Base-by-base conservation (phyloP, 768 basidiomycete genomes). In the Suillus alpinus region DNA sequence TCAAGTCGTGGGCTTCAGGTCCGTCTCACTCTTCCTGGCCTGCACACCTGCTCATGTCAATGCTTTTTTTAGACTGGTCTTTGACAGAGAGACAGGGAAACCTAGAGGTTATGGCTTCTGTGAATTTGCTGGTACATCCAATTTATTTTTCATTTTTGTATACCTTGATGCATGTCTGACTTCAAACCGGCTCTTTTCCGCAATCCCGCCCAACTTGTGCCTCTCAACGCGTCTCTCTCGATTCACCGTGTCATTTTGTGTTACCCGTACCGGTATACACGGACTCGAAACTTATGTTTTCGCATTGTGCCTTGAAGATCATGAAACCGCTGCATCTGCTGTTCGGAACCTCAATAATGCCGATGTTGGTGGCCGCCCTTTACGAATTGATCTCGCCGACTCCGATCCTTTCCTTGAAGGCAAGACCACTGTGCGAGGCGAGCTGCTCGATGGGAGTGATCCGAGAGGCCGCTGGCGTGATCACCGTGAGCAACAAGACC, bases 311-410 rank as follows among this genome's bases (percentile, higher is more conserved):
- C 63, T 47, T 58, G 66, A 74, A 91, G 97, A 99, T 75, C 92
- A 96, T 73, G 95, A 97, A 75, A 98, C 97, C 26, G 97, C 97
- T 7, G 76, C 86, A 29, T 96, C 94, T 56, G 97, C 97, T 52
- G 94, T 99, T 16, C 88, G 97, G 68, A 99, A 98, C 71, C 84
- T 99, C 53, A 94, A 97, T 75, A 93, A 92, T 62, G 86, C 86
- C 56, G 93, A 94, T 66, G 91, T 98, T 36, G 94, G 92, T 59
- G 97, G 97, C 4, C 86, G 97, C 9, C 90, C 92, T 2, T 81
- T 99, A 47, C 88, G 95, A 53, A 95, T 99, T 68, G 96, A 98
- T 73, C 83, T 96, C 39, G 94, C 95, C 50, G 92, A 95, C 71
- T 94, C 92, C 32, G 94, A 95, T 67, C 93, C 95, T 6, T 91